Evolutionary conservation across 2,329 filamentous ascomycete genomes (phyloP).

Genomic region (Rutstroemia sp.): DNA sequence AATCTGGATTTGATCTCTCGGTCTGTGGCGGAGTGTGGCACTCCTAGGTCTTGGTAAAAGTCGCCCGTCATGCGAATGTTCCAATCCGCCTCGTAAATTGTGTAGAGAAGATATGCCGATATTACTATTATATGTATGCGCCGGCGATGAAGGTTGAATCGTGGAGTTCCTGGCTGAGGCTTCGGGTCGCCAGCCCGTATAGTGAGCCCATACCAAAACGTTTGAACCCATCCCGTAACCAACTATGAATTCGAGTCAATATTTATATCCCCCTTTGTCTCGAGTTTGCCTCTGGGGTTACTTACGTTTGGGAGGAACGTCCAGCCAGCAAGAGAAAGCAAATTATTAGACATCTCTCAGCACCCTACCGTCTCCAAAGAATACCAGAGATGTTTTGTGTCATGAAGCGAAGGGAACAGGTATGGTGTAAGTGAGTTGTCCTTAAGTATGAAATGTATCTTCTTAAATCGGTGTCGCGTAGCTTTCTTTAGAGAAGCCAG

Average conservation of each 20-base stretch:
- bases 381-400: background rate
- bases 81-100: constrained; percentile 85
- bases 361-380: background rate
- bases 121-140: constrained; percentile 81
- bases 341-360: constrained; percentile 21
- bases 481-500: constrained; percentile 1
- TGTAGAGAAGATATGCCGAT: constrained; percentile 78
- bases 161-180: constrained; percentile 61
- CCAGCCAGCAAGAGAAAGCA: constrained; percentile 53
- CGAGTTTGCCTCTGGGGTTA: background rate
- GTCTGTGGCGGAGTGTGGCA: constrained; percentile 62
- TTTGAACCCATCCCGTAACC: constrained; percentile 69
- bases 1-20: constrained; percentile 78
- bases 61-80: constrained; percentile 63
- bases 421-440: background rate
- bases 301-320: constrained; percentile 53
- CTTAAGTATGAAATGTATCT: background rate
- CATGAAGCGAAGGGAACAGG: background rate
- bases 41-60: constrained; percentile 72
- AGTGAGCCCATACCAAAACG: constrained; percentile 77
- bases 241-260: constrained; percentile 45
- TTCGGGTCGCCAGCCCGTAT: constrained; percentile 85
- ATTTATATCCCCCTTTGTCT: background rate
- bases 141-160: constrained; percentile 66
- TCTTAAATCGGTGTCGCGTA: background rate